phyloP scores from a whole-genome alignment of 192 early-diverging fungal species.

The Backusella morwellensis region DNA sequence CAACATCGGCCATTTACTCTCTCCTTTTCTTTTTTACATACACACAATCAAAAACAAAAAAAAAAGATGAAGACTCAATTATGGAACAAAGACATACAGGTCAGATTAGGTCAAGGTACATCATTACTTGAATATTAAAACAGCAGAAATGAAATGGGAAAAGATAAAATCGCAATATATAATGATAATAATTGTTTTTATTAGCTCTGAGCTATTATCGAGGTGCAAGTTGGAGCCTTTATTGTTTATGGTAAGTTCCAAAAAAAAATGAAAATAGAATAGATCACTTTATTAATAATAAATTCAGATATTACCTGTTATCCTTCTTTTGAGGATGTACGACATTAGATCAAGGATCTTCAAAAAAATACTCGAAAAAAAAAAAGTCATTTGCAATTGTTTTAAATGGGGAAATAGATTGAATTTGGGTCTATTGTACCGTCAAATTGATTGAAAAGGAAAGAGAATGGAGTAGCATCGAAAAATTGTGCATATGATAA shows the following conservation, averaged over 20 bases:
- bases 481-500: no score
- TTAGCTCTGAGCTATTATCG: constrained; percentile 74
- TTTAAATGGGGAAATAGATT: no score
- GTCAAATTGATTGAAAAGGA: no score
- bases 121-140: neutral
- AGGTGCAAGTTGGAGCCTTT: constrained; percentile 86
- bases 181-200: neutral
- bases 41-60: neutral
- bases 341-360: constrained; percentile 68
- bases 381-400: constrained; percentile 53
- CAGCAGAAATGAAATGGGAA: constrained; percentile 20
- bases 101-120: neutral
- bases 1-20: neutral
- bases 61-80: neutral
- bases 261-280: constrained; percentile 30
- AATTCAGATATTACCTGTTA: constrained; percentile 14
- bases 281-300: neutral
- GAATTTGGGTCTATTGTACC: no score
- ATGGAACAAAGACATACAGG: neutral
- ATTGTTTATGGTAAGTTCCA: constrained; percentile 80
- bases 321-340: constrained; percentile 84
- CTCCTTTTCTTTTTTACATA: neutral
- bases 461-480: no score
- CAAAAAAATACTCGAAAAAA: constrained; percentile 51
- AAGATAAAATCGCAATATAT: constrained; percentile 16